A percentile compares a stretch with the other conserved stretches of the same genome.
These are phyloP conservation scores for Gentiana macrophylla DNA, from an alignment of 257 asterid genomes.

Conservation along the genomic window DNA sequence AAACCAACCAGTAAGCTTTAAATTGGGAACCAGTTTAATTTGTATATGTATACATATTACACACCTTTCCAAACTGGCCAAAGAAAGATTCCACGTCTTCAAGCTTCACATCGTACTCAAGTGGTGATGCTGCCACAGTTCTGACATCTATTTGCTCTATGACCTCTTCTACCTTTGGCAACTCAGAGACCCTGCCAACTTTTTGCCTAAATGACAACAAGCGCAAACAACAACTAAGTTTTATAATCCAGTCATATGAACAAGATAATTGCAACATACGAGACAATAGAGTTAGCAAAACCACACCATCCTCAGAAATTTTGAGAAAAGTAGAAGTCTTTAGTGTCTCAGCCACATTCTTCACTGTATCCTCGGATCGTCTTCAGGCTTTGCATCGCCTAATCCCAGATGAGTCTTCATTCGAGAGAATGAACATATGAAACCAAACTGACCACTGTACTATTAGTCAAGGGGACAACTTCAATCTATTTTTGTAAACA, in stretches of 20 bases:
- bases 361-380: slow-evolving; percentile 50
- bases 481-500: not conserved
- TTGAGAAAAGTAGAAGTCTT: slow-evolving; percentile 63
- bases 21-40: too few species aligned
- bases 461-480: slow-evolving; percentile 39
- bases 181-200: slow-evolving; percentile 70
- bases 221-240: not conserved
- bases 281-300: not conserved
- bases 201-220: slow-evolving; percentile 35
- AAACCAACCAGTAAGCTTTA: too few species aligned
- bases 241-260: not conserved
- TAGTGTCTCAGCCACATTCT: slow-evolving; percentile 70
- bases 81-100: slow-evolving; percentile 80
- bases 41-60: too few species aligned
- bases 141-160: slow-evolving; percentile 68
- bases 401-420: slow-evolving; percentile 71
- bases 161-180: slow-evolving; percentile 70
- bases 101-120: slow-evolving; percentile 64
- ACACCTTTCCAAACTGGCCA: slow-evolving; percentile 57
- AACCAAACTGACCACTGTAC: slow-evolving; percentile 73
- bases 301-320: slow-evolving; percentile 85
- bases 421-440: slow-evolving; percentile 72
- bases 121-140: slow-evolving; percentile 84
- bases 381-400: slow-evolving; percentile 70
- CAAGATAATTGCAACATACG: not conserved